Evolutionary conservation across 805 yeast species (phyloP).

Genomic region (Lachancea thermotolerans): DNA sequence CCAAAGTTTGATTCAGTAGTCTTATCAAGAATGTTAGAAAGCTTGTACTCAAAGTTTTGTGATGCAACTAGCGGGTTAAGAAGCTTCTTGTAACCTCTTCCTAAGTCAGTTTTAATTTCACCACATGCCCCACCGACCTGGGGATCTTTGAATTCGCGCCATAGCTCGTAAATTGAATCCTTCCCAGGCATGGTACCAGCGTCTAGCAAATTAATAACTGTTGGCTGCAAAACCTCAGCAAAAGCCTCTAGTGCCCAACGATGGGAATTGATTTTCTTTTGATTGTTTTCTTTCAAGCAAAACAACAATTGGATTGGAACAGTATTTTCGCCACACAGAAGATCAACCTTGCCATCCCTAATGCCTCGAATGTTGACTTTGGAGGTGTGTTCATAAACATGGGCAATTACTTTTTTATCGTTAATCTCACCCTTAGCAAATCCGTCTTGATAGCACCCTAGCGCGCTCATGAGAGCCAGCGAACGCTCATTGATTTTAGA

Average conservation of each 20-base stretch:
- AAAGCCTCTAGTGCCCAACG: slow-evolving; percentile 96
- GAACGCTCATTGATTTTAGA: slow-evolving; percentile 73
- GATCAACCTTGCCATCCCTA: slow-evolving; percentile 53
- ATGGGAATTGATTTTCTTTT: slow-evolving; percentile 88
- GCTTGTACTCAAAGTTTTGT: slow-evolving; percentile 94
- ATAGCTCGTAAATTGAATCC: slow-evolving; percentile 77
- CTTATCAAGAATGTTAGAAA: slow-evolving; percentile 89
- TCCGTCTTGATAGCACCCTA: slow-evolving; percentile 93
- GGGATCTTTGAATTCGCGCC: slow-evolving; percentile 77
- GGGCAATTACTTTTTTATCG: slow-evolving; percentile 73
- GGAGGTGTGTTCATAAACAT: slow-evolving; percentile 89
- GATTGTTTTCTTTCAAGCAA: slow-evolving; percentile 84
- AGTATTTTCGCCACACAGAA: slow-evolving; percentile 41
- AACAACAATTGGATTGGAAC: slow-evolving; percentile 84
- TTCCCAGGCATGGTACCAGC: slow-evolving; percentile 91
- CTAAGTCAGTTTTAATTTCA: slow-evolving; percentile 83
- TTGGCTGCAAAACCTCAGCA: slow-evolving; percentile 74
- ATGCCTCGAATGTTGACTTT: slow-evolving; percentile 77
- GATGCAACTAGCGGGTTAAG: slow-evolving; percentile 90
- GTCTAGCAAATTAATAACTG: slow-evolving; percentile 76
- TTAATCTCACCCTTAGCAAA: slow-evolving; percentile 89
- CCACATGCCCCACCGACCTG: slow-evolving; percentile 98
- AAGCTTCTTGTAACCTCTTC: slow-evolving; percentile 48
- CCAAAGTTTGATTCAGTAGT: slow-evolving; percentile 96
- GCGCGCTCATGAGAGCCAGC: slow-evolving; percentile 69